Evolutionary conservation across 306 rosid genomes (phyloP).

Genomic region (Trifolium pratense): DNA sequence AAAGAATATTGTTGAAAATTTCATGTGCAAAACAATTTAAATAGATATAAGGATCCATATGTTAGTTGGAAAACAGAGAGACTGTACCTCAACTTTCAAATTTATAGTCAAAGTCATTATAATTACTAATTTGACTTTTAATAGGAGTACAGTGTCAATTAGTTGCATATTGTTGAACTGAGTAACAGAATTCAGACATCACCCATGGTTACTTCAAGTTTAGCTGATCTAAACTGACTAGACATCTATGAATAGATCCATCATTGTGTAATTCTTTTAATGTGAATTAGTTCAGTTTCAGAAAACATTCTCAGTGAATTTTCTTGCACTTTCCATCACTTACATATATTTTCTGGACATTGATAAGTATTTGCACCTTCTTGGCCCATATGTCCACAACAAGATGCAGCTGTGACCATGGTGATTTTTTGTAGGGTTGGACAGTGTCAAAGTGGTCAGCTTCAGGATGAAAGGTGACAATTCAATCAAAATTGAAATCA

Average conservation of each 20-base stretch:
- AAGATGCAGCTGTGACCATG: too few relatives aligned
- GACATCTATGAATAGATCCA: too few relatives aligned
- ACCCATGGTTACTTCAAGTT: neutral
- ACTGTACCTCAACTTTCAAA: neutral
- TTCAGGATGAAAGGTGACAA: neutral
- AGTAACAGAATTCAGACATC: neutral
- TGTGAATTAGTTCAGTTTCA: too few relatives aligned
- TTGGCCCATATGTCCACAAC: too few relatives aligned
- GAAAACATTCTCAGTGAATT: too few relatives aligned
- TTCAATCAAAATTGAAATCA: neutral
- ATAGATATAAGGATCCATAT: constrained; percentile 24
- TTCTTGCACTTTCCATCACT: too few relatives aligned
- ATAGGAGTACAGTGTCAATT: neutral
- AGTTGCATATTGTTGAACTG: constrained; percentile 1
- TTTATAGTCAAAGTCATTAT: constrained; percentile 18
- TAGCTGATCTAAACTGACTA: neutral
- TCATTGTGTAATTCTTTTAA: neutral
- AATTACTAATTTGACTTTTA: constrained; percentile 36
- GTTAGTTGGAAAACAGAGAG: constrained; percentile 27
- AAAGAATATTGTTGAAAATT: constrained; percentile 39
- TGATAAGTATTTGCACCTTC: too few relatives aligned
- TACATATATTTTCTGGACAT: too few relatives aligned
- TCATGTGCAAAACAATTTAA: constrained; percentile 33
- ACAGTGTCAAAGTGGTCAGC: neutral
- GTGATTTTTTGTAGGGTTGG: neutral